A percentile compares a stretch with the other conserved stretches of the same genome.
Evolutionary conservation across 2,329 filamentous ascomycete species (phyloP).

Genomic region (Colletotrichum chrysophilum): DNA sequence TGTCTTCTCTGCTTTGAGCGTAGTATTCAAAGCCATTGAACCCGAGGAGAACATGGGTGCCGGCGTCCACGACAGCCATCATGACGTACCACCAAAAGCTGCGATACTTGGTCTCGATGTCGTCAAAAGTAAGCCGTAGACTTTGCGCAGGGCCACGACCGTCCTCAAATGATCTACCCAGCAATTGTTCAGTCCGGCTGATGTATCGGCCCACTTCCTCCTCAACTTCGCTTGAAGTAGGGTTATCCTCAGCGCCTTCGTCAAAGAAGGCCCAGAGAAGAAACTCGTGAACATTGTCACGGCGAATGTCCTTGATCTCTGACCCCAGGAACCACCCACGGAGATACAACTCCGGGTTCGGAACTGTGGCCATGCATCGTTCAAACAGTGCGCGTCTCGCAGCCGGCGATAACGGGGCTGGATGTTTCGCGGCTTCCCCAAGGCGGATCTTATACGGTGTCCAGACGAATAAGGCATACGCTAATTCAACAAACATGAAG

Average conservation of each 20-base stretch:
- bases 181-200: slow-evolving; percentile 54
- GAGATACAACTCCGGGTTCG: slow-evolving; percentile 62
- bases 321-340: slow-evolving; percentile 71
- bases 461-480: slow-evolving; percentile 49
- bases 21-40: slow-evolving; percentile 58
- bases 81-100: slow-evolving; percentile 68
- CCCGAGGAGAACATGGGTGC: slow-evolving; percentile 48
- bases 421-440: slow-evolving; percentile 42
- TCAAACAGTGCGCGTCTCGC: slow-evolving; percentile 62
- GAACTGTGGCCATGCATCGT: slow-evolving; percentile 58
- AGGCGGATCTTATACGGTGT: slow-evolving; percentile 46
- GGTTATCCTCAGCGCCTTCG: slow-evolving; percentile 35
- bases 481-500: slow-evolving; percentile 38
- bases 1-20: slow-evolving; percentile 38
- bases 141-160: slow-evolving; percentile 62
- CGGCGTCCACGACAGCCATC: slow-evolving; percentile 59
- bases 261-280: slow-evolving; percentile 73
- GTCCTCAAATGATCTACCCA: slow-evolving; percentile 53
- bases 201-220: slow-evolving; percentile 51
- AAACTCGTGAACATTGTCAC: slow-evolving; percentile 74
- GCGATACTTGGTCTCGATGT: slow-evolving; percentile 63
- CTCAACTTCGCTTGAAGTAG: slow-evolving; percentile 16
- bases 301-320: slow-evolving; percentile 57
- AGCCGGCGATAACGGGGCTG: slow-evolving; percentile 43
- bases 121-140: slow-evolving; percentile 69